These are phyloP conservation scores for Arthrobotrys sinensis DNA, from an alignment of 2,329 filamentous ascomycete species.

Conservation along the genomic window DNA sequence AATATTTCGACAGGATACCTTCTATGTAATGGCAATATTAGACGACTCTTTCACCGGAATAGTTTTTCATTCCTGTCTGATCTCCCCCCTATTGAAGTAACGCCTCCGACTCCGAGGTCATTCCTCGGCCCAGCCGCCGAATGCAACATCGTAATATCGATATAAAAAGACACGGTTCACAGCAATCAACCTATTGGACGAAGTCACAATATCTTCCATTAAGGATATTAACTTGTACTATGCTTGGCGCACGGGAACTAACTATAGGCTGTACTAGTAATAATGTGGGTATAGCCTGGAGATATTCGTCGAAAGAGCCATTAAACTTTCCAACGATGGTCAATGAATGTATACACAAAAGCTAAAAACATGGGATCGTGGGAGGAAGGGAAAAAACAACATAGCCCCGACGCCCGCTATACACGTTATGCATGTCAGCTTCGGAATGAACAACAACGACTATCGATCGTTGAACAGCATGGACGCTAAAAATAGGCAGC, in stretches of 20 bases:
- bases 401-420: constrained; percentile 19
- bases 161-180: constrained; percentile 27
- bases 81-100: not conserved
- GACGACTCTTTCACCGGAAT: not conserved
- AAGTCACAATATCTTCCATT: constrained; percentile 15
- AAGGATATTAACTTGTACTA: constrained; percentile 27
- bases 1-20: constrained; percentile 9
- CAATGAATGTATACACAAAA: not conserved
- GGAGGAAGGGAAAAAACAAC: not conserved
- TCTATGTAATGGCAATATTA: not conserved
- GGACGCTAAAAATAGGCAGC: constrained; percentile 21
- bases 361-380: constrained; percentile 3
- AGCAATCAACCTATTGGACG: constrained; percentile 34
- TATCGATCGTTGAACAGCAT: not conserved
- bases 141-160: constrained; percentile 34
- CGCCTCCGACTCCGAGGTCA: constrained; percentile 26
- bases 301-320: constrained; percentile 14
- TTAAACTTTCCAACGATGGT: constrained; percentile 7
- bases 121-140: constrained; percentile 33
- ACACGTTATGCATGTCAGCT: constrained; percentile 18
- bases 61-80: not conserved
- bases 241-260: constrained; percentile 34
- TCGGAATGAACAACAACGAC: constrained; percentile 5
- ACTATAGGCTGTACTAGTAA: constrained; percentile 42
- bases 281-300: constrained; percentile 28